A percentile compares a stretch with the other conserved stretches of the same genome.
Conservation (phyloP, 2,329 filamentous ascomycete species). For the Apiospora phragmitis region DNA sequence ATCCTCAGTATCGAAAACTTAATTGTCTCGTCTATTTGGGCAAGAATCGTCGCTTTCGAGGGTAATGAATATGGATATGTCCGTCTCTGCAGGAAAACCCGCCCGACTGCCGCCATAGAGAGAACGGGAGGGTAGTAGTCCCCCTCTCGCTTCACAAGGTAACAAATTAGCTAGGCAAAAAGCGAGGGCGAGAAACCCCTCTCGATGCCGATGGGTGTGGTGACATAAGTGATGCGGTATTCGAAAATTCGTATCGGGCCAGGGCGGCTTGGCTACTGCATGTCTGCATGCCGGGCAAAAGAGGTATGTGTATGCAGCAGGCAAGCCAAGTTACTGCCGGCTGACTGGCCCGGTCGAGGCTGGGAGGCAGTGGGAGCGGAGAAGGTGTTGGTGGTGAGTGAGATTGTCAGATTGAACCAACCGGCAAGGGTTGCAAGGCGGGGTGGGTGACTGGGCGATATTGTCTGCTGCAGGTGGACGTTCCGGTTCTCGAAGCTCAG, state of each 20-base stretch:
- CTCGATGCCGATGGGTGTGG: background rate
- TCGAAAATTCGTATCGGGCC: background rate
- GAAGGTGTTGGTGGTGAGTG: background rate
- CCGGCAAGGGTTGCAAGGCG: background rate
- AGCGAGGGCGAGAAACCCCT: background rate
- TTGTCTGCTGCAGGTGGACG: background rate
- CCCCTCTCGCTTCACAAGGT: background rate
- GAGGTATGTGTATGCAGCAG: background rate
- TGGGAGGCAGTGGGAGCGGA: background rate
- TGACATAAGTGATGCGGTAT: background rate
- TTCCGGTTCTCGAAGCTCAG: constrained; percentile 3
- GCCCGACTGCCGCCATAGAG: background rate
- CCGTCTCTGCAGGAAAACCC: background rate
- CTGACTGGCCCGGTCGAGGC: background rate
- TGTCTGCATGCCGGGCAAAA: background rate
- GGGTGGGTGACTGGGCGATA: background rate
- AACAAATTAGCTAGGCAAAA: background rate
- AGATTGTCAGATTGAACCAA: background rate
- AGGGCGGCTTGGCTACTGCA: background rate
- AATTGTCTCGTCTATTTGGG: background rate
- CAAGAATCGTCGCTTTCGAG: constrained; percentile 1
- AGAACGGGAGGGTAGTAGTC: background rate
- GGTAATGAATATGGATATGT: background rate
- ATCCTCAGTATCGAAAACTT: background rate
- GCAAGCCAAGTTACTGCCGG: background rate